Evolutionary conservation across 441 rosid species (phyloP).

Genomic region (Aquilaria agallochum): DNA sequence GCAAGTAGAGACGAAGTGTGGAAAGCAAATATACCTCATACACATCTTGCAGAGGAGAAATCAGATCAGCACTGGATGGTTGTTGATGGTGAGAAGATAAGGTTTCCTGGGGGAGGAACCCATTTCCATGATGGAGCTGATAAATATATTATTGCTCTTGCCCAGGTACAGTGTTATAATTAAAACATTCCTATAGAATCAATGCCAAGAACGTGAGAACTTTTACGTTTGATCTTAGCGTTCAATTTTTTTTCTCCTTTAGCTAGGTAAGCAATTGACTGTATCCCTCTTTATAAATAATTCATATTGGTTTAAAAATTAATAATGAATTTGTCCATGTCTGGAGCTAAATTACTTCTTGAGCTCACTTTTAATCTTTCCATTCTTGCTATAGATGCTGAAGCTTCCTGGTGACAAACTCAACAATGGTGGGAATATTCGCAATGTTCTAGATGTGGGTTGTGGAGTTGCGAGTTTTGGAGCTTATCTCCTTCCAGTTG

Average conservation of each 20-base stretch:
- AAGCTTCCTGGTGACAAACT: slow-evolving; percentile 85
- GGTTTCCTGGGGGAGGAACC: slow-evolving; percentile 97
- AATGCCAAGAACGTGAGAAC: background rate
- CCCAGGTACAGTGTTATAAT: slow-evolving; percentile 48
- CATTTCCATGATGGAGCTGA: slow-evolving; percentile 95
- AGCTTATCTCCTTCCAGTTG: slow-evolving; percentile 84
- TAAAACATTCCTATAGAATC: slow-evolving; percentile 4
- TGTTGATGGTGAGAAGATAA: slow-evolving; percentile 84
- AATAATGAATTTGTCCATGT: background rate
- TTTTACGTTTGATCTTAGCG: background rate
- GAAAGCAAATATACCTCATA: slow-evolving; percentile 94
- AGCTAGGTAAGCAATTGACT: background rate
- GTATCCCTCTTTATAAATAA: background rate
- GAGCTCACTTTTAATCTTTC: slow-evolving; percentile 20
- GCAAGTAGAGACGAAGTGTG: slow-evolving; percentile 94
- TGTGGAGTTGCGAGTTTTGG: slow-evolving; percentile 99
- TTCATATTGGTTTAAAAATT: background rate
- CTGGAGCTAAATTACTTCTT: slow-evolving; percentile 12
- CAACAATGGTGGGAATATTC: slow-evolving; percentile 65
- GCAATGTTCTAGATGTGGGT: slow-evolving; percentile 94
- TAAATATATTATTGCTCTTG: slow-evolving; percentile 84
- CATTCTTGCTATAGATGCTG: slow-evolving; percentile 64
- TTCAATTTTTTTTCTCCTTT: slow-evolving; percentile 4
- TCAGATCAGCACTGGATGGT: slow-evolving; percentile 99
- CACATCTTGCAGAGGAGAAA: slow-evolving; percentile 92